Conservation (phyloP, 2,329 filamentous ascomycete species). For the Microcyclosporella mali region DNA sequence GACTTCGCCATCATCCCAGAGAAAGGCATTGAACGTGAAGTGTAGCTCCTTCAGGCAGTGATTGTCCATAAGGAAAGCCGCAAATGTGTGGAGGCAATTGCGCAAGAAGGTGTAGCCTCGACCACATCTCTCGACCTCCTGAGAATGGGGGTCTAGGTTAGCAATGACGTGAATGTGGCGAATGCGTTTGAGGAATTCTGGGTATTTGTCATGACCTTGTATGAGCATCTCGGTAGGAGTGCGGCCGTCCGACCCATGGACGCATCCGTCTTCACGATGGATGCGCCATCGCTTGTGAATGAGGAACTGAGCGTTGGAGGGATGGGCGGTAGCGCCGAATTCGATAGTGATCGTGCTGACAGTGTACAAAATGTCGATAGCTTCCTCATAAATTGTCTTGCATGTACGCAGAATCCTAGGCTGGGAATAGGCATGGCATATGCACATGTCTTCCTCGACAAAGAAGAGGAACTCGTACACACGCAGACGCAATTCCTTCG, state of each 20-base stretch:
- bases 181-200: background rate
- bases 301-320: no score
- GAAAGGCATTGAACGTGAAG: no score
- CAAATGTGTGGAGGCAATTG: constrained; percentile 6
- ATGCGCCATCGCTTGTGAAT: background rate
- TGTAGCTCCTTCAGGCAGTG: no score
- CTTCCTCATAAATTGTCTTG: constrained; percentile 19
- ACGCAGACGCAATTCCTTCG: constrained; percentile 18
- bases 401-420: constrained; percentile 13
- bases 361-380: constrained; percentile 17
- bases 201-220: no score
- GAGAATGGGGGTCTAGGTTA: background rate
- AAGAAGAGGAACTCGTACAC: constrained; percentile 18
- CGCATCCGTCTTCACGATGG: background rate
- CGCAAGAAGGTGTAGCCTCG: background rate
- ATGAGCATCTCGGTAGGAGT: no score
- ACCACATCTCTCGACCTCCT: background rate
- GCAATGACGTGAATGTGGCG: background rate
- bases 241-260: no score
- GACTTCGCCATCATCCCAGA: no score
- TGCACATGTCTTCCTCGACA: constrained; percentile 1
- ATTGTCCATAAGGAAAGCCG: constrained; percentile 12
- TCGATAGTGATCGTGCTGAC: constrained; percentile 1
- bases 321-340: background rate
- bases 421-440: background rate